phyloP scores from a whole-genome alignment of 805 yeast genomes.

The Candida silvicultrix region DNA sequence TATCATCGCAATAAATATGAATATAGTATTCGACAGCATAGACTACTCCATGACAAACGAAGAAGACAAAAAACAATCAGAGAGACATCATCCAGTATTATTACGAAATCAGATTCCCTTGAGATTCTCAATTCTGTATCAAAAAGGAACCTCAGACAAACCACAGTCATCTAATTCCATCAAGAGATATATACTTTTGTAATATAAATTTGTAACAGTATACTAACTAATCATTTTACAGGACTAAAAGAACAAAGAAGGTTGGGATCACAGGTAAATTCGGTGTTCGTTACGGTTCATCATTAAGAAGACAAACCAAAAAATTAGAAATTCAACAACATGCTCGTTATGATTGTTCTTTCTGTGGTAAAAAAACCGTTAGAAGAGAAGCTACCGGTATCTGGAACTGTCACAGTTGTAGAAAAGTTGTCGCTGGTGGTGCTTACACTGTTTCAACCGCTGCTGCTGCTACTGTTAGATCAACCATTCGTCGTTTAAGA shows the following conservation, averaged over 20 bases:
- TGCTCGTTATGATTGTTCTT: conserved; percentile 97
- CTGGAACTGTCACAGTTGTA: conserved; percentile 96
- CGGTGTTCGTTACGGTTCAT: conserved; percentile 99
- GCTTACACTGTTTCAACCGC: conserved; percentile 99
- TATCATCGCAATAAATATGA: too few relatives aligned
- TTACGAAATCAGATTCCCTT: too few relatives aligned
- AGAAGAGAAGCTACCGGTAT: conserved; percentile 98
- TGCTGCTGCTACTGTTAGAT: conserved; percentile 99
- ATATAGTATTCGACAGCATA: too few relatives aligned
- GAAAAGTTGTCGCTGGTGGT: conserved; percentile 99
- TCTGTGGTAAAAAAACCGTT: conserved; percentile 99
- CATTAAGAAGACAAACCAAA: conserved; percentile 99
- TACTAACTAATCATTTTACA: conserved; percentile 43
- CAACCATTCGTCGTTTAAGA: conserved; percentile 99
- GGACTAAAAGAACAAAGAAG: conserved; percentile 99
- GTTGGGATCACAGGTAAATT: conserved; percentile 99
- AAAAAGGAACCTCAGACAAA: too few relatives aligned
- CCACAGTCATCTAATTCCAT: conserved; percentile 1
- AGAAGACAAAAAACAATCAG: too few relatives aligned
- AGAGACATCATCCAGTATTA: too few relatives aligned
- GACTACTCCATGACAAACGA: too few relatives aligned
- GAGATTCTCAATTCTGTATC: too few relatives aligned
- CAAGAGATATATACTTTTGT: not conserved
- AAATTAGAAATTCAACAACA: conserved; percentile 99
- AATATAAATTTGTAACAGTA: not conserved